A percentile compares a stretch with the other conserved stretches of the same genome.
Conservation (phyloP, 345 rosid genomes). For the Angophora floribunda region DNA sequence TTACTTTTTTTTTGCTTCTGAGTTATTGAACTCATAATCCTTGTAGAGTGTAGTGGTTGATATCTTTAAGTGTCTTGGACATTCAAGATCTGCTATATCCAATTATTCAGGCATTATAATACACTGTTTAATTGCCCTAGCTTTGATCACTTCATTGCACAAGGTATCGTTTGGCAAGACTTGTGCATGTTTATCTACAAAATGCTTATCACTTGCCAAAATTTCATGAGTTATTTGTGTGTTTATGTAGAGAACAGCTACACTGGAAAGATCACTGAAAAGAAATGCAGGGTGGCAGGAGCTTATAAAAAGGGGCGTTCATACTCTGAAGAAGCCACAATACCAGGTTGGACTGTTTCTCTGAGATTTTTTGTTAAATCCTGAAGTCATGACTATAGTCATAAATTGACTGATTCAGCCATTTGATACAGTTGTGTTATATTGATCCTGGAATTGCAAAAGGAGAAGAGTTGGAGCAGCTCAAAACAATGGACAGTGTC, state of each 20-base stretch:
- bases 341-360: conserved; percentile 48
- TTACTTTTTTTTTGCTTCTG: neutral
- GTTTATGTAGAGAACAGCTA: conserved; percentile 41
- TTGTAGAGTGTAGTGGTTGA: neutral
- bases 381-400: neutral
- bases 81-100: neutral
- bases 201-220: neutral
- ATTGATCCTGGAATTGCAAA: conserved; percentile 62
- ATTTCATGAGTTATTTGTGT: neutral
- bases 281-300: conserved; percentile 57
- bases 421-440: conserved; percentile 42
- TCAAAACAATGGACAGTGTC: conserved; percentile 50
- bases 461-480: conserved; percentile 65
- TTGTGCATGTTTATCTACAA: neutral
- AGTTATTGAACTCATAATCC: neutral
- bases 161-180: neutral
- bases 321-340: conserved; percentile 50
- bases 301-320: conserved; percentile 65
- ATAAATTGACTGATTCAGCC: neutral
- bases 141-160: neutral
- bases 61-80: neutral
- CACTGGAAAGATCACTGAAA: conserved; percentile 45
- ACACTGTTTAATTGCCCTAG: neutral
- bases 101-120: neutral
- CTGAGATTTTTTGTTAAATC: neutral